Base-by-base conservation (phyloP, 2,329 filamentous ascomycete genomes). In the Cordyceps cicadae region DNA sequence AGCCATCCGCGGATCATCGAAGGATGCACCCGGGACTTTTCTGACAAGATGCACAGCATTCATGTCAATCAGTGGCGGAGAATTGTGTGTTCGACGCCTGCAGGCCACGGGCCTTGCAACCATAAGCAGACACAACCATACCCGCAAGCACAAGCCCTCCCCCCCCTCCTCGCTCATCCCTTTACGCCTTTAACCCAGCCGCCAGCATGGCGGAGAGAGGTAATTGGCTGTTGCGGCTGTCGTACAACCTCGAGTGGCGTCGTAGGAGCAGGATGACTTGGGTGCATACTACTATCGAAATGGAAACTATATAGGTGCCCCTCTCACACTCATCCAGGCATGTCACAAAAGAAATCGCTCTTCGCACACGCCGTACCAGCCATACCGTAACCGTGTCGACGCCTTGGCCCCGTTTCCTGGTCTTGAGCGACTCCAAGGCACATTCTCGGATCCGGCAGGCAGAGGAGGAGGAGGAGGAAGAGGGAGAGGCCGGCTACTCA, bases 291-390 rank as follows among this genome's bases (percentile, higher is more conserved):
- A 53, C 49, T 53, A 59, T 59, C 56, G 39, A 59, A 59, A 59
- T 45, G 56, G 49, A 59, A 37, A 59, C 48, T 59, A 59, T 59
- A 59, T 59, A 59, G 56, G 48, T 50, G 39, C 46, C 56, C 55
- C 56, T 11, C 34, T 37, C 34, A 37, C 34, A 37, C 56, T 59
- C 56, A 59, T 48, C 56, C 34, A 37, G 52, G 29, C 24, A 59
- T 59, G 48, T 59, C 56, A 59, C 56, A 59, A 59, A 59, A 59
- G 41, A 59, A 59, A 59, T 32, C 49, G 48, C 56, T 59, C 56
- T 39, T 59, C 3, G 39, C 56, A 43, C 56, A 43, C 56, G 39
- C 56, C 37, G 34, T 59, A 39, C 48, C 15, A n/a, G 32, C 32
- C 24, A 24, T 29, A 5, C 29, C 29, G 29, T 5, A n/a, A 43